Evolutionary conservation across 2,329 filamentous ascomycete genomes (phyloP), one percentile per base, ranked within the genome.

Genomic region (Davidsoniella eucalypti): DNA sequence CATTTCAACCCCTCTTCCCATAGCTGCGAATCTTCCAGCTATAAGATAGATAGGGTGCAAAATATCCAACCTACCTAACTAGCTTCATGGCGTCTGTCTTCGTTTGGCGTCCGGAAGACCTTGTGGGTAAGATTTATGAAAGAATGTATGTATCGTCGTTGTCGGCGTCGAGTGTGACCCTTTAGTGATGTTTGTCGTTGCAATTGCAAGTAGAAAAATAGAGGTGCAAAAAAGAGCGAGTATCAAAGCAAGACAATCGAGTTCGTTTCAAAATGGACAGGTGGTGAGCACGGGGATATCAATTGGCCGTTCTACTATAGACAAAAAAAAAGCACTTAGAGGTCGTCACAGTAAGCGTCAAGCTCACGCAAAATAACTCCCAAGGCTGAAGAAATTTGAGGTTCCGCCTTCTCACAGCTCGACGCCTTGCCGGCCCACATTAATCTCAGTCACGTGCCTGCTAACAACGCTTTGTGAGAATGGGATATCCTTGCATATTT

Each of bases 81-180:
- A 94, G 85, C 84, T 94, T 94, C 87, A 94, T 94, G 56, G 67
- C 86, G 73, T 56, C 65, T 59, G 58, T 54, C 42, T n/a, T 9
- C 2, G 29, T 45, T 40, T 36, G 6, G 26, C 41, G 10, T 47
- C 33, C 7, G 5, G 10, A 5, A 21, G 10, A 38, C 16, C n/a
- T 38, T 37, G 29, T 29, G 14, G 17, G 16, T 12, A 36, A 46
- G 18, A 33, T 17, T n/a, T 16, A 36, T 9, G 16, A 46, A 36
- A 33, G 5, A 25, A 16, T 16, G n/a, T 46, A 23, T 16, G 6
- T 47, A 17, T 38, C 17, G 42, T 29, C 14, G 7, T 29, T 6
- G 7, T 44, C 14, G 21, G 9, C 9, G n/a, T 17, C 16, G n/a
- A 10, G 25, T 7, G 5, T 14, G 41, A 5, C 41, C 4, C 26